Base-by-base conservation (phyloP, 1,284 basidiomycete genomes). In the Ustilago loliicola region DNA sequence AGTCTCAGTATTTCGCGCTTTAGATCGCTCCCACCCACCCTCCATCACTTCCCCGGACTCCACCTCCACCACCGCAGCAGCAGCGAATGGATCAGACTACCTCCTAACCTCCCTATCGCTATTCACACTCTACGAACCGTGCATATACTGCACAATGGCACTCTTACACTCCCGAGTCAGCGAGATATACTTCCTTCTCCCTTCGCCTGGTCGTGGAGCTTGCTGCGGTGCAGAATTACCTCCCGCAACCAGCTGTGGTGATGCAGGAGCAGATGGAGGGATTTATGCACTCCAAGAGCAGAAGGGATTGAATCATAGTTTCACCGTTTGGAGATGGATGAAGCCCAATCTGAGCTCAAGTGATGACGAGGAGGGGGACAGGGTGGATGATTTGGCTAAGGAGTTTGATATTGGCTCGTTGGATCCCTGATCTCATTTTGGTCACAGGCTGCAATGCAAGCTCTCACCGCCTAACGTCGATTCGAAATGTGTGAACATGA, bases 231-330 rank as follows among this genome's bases (percentile, higher is more conserved):
- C 77, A 0, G 45, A 75, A 1, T 38, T 73, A 7, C 50, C 45
- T 23, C 23, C 52, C 0, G 13, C 17, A 1, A 29, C 51, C 3
- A 36, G 34, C 13, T 80, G 78, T 55, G 64, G 75, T 6, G 79
- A 61, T 9, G 61, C 52, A 1, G 80, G 54, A 10, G 27, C 63
- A 9, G 83, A 82, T 47, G 85, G 85, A 1, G 85, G 85, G 1
- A 66, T 83, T 17, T 87, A 85, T 55, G 80, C 80, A 6, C 70
- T 88, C 13, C 88, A 88, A 56, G 88, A 88, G 71, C 86, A 88
- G 59, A 83, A 79, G 38, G 86, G 87, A 0, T 65, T 88, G 19
- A 88, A 88, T 66, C 87, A 88, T 62, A 69, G 72, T 34, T 88
- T 86, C 59, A 84, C 86, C 34, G 87, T 87, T 10, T 88, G 86